These are phyloP conservation scores for Polygonum maritimum DNA, from an alignment of 148 eudicot genomes.

Conservation along the genomic window DNA sequence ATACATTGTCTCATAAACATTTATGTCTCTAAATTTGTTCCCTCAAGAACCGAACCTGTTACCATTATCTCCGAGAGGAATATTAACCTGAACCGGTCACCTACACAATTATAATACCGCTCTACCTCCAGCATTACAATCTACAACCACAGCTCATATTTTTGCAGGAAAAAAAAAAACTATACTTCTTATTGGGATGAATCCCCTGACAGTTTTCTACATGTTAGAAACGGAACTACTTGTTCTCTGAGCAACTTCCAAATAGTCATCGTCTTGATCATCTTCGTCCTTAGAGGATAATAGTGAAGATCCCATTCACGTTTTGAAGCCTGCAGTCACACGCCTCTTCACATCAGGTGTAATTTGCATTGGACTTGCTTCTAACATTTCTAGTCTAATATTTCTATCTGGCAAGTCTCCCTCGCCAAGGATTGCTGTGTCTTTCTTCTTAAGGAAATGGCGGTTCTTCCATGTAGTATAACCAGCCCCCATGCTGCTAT, in stretches of 20 bases:
- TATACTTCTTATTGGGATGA: not conserved
- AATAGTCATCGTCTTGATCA: constrained; percentile 44
- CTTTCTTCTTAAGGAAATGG: constrained; percentile 57
- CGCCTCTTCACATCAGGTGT: constrained; percentile 85
- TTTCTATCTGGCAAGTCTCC: constrained; percentile 43
- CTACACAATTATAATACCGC: not conserved
- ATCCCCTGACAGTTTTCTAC: not conserved
- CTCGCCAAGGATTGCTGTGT: constrained; percentile 59
- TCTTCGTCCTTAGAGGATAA: constrained; percentile 90
- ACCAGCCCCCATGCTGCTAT: constrained; percentile 81
- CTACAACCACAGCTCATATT: not conserved
- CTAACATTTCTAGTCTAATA: constrained; percentile 74
- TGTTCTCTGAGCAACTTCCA: constrained; percentile 27
- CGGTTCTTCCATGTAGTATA: constrained; percentile 52
- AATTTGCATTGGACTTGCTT: constrained; percentile 51
- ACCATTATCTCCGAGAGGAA: not conserved
- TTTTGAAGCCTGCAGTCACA: constrained; percentile 70
- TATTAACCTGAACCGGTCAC: not conserved
- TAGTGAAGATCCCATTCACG: constrained; percentile 91
- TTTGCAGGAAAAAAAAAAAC: not conserved
- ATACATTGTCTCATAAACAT: not conserved
- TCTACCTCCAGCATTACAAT: not conserved
- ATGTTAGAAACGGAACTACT: not conserved
- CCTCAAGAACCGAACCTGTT: not conserved
- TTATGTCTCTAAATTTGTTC: not conserved